Conservation (phyloP, 441 rosid genomes). For the Brassica balearica region DNA sequence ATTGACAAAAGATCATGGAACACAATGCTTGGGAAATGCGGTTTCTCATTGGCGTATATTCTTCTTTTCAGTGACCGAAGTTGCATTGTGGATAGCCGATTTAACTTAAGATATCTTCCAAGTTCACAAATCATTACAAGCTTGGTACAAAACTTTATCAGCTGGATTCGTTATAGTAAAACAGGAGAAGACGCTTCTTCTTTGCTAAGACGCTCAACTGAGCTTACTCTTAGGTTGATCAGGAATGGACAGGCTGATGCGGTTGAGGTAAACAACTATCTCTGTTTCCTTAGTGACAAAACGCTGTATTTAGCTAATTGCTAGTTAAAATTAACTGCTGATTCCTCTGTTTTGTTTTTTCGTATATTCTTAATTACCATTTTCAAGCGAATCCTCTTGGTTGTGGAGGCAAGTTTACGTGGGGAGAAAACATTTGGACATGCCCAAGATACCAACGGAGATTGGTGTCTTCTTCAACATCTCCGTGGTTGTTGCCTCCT, state of each 20-base stretch:
- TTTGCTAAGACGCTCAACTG: constrained; percentile 73
- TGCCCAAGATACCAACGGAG: constrained; percentile 74
- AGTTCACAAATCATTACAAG: constrained; percentile 62
- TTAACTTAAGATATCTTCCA: constrained; percentile 57
- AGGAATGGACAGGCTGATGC: constrained; percentile 90
- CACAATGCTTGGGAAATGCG: constrained; percentile 82
- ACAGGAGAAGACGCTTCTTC: constrained; percentile 72
- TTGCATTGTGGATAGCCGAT: constrained; percentile 47
- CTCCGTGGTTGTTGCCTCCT: constrained; percentile 94
- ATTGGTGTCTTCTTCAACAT: constrained; percentile 95
- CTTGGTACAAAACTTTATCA: constrained; percentile 65
- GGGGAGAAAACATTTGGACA: constrained; percentile 78
- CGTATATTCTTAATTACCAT: constrained; percentile 26
- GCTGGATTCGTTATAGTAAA: constrained; percentile 90
- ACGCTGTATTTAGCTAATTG: constrained; percentile 15
- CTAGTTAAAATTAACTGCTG: constrained; percentile 38
- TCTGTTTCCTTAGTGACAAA: constrained; percentile 29
- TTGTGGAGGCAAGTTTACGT: constrained; percentile 75
- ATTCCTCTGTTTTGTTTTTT: constrained; percentile 24
- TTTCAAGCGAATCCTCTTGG: constrained; percentile 66
- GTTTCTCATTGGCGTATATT: constrained; percentile 81
- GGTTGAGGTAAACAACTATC: constrained; percentile 66
- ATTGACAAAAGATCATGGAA: constrained; percentile 77
- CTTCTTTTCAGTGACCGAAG: constrained; percentile 55
- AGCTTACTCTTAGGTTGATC: constrained; percentile 75